Conservation (phyloP, 169 alveolate species). For the Haemoproteus tartakovskyi region DNA sequence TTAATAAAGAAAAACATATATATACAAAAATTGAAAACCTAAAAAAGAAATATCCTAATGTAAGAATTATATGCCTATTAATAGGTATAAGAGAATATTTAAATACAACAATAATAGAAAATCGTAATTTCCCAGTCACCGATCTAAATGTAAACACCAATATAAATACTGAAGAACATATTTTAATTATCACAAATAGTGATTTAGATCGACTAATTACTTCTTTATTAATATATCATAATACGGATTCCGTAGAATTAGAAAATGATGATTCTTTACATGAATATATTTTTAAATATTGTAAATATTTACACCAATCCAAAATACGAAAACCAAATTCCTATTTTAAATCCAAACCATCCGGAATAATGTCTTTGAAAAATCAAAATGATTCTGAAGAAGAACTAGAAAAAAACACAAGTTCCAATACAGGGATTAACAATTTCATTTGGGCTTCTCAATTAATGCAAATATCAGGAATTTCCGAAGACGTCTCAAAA, state of each 20-base stretch:
- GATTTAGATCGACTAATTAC: slow-evolving; percentile 27
- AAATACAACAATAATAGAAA: slow-evolving; percentile 5
- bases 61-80: slow-evolving; percentile 36
- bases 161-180: not conserved
- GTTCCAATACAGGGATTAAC: too few relatives aligned
- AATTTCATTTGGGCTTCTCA: slow-evolving; percentile 52
- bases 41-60: slow-evolving; percentile 18
- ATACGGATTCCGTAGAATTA: slow-evolving; percentile 31
- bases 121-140: not conserved
- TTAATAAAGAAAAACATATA: not conserved
- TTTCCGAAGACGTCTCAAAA: slow-evolving; percentile 47
- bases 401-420: not conserved
- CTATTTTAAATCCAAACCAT: slow-evolving; percentile 42
- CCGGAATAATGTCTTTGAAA: slow-evolving; percentile 6
- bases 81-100: slow-evolving; percentile 51
- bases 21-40: slow-evolving; percentile 14
- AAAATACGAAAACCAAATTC: slow-evolving; percentile 36
- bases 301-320: slow-evolving; percentile 31
- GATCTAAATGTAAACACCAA: not conserved
- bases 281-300: slow-evolving; percentile 34
- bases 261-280: slow-evolving; percentile 11
- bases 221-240: slow-evolving; percentile 4
- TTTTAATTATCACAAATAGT: slow-evolving; percentile 9
- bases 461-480: slow-evolving; percentile 50
- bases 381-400: not conserved